phyloP scores from a whole-genome alignment of 306 rosid species.

The Urtica urens region DNA sequence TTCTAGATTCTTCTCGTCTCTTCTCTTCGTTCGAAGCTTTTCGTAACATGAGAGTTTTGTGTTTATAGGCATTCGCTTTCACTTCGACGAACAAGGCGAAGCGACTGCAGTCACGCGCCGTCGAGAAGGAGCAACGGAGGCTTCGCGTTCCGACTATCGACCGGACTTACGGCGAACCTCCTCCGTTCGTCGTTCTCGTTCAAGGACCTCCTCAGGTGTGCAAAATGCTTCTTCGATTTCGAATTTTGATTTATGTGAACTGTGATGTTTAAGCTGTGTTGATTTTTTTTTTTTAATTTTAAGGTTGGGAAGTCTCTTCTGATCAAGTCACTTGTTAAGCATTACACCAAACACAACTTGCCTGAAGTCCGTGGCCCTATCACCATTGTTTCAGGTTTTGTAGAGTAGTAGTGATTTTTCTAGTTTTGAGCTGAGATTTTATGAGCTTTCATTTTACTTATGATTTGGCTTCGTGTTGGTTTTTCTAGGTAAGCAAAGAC shows the following conservation, averaged over 20 bases:
- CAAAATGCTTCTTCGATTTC: not conserved
- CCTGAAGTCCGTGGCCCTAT: slow-evolving; percentile 83
- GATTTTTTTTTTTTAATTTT: not conserved
- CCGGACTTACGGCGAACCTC: slow-evolving; percentile 68
- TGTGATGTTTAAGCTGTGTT: too few relatives aligned
- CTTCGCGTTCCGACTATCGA: slow-evolving; percentile 68
- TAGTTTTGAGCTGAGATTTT: not conserved
- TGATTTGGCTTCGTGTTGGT: not conserved
- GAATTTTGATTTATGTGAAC: not conserved
- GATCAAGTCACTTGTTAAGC: slow-evolving; percentile 69
- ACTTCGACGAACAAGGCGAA: slow-evolving; percentile 66
- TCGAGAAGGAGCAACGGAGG: slow-evolving; percentile 93
- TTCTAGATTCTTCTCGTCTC: not conserved
- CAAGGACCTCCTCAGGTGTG: slow-evolving; percentile 92
- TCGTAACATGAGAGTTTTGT: not conserved
- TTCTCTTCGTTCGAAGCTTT: not conserved
- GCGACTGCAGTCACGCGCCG: slow-evolving; percentile 74
- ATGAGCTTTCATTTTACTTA: not conserved
- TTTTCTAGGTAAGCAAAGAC: slow-evolving; percentile 77
- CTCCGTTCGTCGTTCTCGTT: slow-evolving; percentile 74
- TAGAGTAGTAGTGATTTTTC: not conserved
- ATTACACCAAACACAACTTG: slow-evolving; percentile 77
- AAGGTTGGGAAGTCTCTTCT: slow-evolving; percentile 92
- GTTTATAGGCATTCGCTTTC: slow-evolving; percentile 55
- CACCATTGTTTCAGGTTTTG: slow-evolving; percentile 78